Evolutionary conservation across 2,329 filamentous ascomycete genomes (phyloP), one percentile per base, ranked within the genome.

Genomic region (Nakataea oryzae): DNA sequence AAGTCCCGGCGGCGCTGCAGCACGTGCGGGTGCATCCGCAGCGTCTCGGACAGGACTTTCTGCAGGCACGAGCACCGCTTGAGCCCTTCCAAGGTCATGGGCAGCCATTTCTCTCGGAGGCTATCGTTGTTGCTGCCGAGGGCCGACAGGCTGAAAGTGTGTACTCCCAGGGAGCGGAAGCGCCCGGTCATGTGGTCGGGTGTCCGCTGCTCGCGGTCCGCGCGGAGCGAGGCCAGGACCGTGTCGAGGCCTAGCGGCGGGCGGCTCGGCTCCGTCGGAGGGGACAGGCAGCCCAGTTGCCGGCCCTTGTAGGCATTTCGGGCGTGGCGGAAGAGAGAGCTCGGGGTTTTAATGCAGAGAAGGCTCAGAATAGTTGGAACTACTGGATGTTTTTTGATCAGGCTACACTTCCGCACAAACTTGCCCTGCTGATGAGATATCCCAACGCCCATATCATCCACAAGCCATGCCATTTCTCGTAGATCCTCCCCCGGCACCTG

Each of bases 231-330:
- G 0, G 83, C 79, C 12, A 87, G 73, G 5, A 85, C 69, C 0
- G 82, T 76, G 67, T 86, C 84, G 63, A 86, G 70, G 62, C 86
- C 85, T 61, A 81, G 78, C 1, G 81, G 80, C 41, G 24, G 30
- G 27, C 12, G 5, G 6, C 21, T 29, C 9, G 26, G 26, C 21
- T 58, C 56, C 11, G 17, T 32, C 26, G 56, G 56, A 9, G 30
- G 7, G 28, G n/a, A 12, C 14, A 24, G 24, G 28, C 56, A 58
- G 56, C 29, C 17, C 3, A 58, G 27, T 30, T 21, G 27, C 11
- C 28, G 28, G 28, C n/a, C n/a, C n/a, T n/a, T n/a, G n/a, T n/a
- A n/a, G n/a, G n/a, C n/a, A n/a, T n/a, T n/a, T n/a, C n/a, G n/a
- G n/a, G n/a, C n/a, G n/a, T n/a, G n/a, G n/a, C n/a, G n/a, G n/a